phyloP scores from a whole-genome alignment of 2,329 filamentous ascomycete genomes.

The Pleoardoris graminearum region DNA sequence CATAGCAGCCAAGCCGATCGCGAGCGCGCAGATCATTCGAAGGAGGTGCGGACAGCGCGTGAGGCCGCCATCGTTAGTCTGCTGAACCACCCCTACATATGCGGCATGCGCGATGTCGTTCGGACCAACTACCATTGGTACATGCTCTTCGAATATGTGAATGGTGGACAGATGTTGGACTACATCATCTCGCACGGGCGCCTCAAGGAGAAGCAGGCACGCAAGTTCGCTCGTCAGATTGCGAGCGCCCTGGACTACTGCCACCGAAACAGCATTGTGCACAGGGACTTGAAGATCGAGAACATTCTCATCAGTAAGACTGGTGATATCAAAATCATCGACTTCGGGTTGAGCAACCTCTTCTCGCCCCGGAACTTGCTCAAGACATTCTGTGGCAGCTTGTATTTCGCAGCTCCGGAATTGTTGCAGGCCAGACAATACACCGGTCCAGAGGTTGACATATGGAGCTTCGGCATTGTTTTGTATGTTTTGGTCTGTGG shows the following conservation, averaged over 20 bases:
- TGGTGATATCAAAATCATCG: conserved; percentile 98
- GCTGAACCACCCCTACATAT: conserved; percentile 92
- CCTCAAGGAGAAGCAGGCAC: conserved; percentile 95
- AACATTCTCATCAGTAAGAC: conserved; percentile 99
- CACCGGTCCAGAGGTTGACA: conserved; percentile 92
- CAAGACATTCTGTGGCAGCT: conserved; percentile 95
- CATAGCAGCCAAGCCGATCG: conserved; percentile 71
- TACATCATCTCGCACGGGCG: conserved; percentile 99
- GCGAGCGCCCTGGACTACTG: conserved; percentile 96
- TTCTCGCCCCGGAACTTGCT: conserved; percentile 84
- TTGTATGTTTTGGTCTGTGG: conserved; percentile 96
- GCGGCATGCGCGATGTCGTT: conserved; percentile 91
- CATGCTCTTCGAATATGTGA: conserved; percentile 99
- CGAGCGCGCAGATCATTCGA: conserved; percentile 91
- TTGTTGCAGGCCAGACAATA: conserved; percentile 92
- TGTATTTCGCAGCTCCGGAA: conserved; percentile 97
- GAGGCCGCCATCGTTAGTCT: conserved; percentile 96
- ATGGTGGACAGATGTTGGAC: conserved; percentile 98
- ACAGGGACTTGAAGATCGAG: conserved; percentile 96
- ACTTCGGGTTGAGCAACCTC: conserved; percentile 95
- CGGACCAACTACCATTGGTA: conserved; percentile 99
- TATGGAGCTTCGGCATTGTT: conserved; percentile 99
- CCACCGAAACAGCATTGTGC: conserved; percentile 96
- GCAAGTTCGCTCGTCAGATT: conserved; percentile 97
- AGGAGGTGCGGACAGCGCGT: conserved; percentile 91